Conservation (phyloP, 2,329 filamentous ascomycete species). For the Apiospora malaysiana region DNA sequence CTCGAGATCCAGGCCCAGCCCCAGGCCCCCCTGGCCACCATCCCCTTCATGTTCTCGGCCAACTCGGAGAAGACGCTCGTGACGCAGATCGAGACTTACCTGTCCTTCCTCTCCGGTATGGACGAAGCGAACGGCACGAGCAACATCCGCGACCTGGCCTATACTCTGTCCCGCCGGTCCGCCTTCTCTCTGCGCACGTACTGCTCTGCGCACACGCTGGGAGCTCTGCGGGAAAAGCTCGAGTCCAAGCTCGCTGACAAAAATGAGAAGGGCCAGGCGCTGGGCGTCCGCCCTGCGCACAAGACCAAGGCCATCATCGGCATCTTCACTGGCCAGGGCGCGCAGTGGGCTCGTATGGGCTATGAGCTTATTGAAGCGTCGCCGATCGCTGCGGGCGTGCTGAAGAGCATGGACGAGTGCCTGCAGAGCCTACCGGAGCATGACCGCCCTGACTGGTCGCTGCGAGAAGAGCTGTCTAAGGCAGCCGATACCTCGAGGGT, state of each 20-base stretch:
- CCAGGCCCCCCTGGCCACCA: not conserved
- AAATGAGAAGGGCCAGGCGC: not conserved
- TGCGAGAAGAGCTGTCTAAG: slow-evolving; percentile 30
- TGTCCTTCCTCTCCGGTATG: not conserved
- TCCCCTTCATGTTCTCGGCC: slow-evolving; percentile 13
- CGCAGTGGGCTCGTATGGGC: slow-evolving; percentile 43
- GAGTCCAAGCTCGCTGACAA: not conserved
- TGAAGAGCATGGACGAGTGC: not conserved
- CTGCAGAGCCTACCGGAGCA: slow-evolving; percentile 15
- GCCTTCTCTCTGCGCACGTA: not conserved
- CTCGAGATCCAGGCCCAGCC: not conserved
- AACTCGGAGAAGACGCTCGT: not conserved
- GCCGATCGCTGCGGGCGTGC: not conserved
- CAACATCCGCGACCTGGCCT: not conserved
- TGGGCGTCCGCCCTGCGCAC: not conserved
- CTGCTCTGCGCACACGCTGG: not conserved
- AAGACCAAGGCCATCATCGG: slow-evolving; percentile 32
- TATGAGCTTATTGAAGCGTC: slow-evolving; percentile 27
- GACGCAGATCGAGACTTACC: not conserved
- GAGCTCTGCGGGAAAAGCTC: not conserved
- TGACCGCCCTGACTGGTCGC: slow-evolving; percentile 31
- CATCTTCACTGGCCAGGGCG: slow-evolving; percentile 43
- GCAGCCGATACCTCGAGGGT: slow-evolving; percentile 30
- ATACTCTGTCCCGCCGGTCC: not conserved
- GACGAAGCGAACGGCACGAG: too few relatives aligned